phyloP scores from a whole-genome alignment of 208 protist genomes.

The Naegleria gruberi region DNA sequence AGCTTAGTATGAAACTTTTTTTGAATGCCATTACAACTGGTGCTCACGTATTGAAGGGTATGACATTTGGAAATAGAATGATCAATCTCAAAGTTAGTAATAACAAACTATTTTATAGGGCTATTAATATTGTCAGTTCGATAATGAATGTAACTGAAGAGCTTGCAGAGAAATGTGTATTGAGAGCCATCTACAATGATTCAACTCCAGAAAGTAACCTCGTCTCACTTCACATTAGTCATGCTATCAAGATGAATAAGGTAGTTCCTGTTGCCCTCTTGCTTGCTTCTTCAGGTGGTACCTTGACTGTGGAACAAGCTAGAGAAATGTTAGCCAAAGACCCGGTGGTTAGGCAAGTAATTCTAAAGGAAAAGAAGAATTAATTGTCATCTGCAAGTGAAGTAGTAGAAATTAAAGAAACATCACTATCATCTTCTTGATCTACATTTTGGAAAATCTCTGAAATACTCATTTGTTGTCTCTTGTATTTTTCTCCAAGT shows the following conservation, averaged over 20 bases:
- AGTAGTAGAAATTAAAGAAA: no score
- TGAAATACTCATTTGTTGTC: no score
- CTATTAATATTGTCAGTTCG: constrained; percentile 4
- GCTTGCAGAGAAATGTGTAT: background rate
- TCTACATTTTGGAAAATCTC: no score
- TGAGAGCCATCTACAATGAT: background rate
- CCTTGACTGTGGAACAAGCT: background rate
- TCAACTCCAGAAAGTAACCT: background rate
- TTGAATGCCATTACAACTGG: constrained; percentile 38
- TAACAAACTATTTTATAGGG: constrained; percentile 28
- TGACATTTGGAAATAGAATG: constrained; percentile 28
- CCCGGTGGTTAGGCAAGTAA: background rate
- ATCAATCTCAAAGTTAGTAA: constrained; percentile 31
- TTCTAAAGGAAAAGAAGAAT: background rate
- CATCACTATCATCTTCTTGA: no score
- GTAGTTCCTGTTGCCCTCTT: constrained; percentile 23
- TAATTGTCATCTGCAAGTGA: background rate
- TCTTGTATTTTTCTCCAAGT: no score
- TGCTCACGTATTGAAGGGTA: constrained; percentile 28
- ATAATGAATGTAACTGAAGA: background rate
- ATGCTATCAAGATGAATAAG: background rate
- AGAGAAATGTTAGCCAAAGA: background rate
- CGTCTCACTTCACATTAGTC: background rate
- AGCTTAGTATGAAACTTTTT: constrained; percentile 30
- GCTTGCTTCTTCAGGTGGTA: background rate